Conservation (phyloP, 2,329 filamentous ascomycete species). For the Gaeumannomyces tritici region DNA sequence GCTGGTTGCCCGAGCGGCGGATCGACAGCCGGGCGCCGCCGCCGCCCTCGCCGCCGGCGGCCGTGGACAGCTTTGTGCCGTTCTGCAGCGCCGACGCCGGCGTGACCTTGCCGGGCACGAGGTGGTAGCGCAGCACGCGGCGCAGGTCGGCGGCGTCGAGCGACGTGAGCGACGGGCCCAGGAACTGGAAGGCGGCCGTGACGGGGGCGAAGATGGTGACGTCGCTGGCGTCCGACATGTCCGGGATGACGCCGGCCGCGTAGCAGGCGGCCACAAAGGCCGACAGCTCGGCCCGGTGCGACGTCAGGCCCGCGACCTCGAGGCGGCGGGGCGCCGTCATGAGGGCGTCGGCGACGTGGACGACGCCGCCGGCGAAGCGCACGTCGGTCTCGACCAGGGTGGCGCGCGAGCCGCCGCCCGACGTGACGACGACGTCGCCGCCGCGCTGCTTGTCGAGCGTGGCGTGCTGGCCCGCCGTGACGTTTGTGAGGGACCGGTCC, state of each 20-base stretch:
- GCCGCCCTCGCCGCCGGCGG: conserved; percentile 5
- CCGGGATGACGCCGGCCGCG: conserved; percentile 23
- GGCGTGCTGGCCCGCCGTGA: conserved; percentile 39
- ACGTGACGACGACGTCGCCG: conserved; percentile 28
- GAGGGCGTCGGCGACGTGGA: conserved; percentile 43
- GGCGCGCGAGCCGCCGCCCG: conserved; percentile 31
- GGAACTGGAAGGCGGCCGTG: conserved; percentile 39
- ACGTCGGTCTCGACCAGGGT: conserved; percentile 34
- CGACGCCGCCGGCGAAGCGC: conserved; percentile 34
- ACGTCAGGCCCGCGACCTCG: conserved; percentile 20
- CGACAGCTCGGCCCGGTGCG: conserved; percentile 24
- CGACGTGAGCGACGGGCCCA: conserved; percentile 30
- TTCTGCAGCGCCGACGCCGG: conserved; percentile 41
- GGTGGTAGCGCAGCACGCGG: conserved; percentile 44
- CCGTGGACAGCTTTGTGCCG: conserved; percentile 25
- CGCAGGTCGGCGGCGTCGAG: conserved; percentile 28
- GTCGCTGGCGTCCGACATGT: conserved; percentile 31
- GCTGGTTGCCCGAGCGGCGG: conserved; percentile 28
- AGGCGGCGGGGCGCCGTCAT: conserved; percentile 34
- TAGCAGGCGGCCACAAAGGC: conserved; percentile 30
- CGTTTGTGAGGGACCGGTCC: conserved; percentile 32
- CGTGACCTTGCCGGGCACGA: conserved; percentile 41
- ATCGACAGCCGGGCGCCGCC: conserved; percentile 31
- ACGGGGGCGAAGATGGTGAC: conserved; percentile 47
- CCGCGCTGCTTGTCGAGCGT: conserved; percentile 32